Evolutionary conservation across 768 basidiomycete genomes (phyloP).

Genomic region (Mrakia hoshinonis): DNA sequence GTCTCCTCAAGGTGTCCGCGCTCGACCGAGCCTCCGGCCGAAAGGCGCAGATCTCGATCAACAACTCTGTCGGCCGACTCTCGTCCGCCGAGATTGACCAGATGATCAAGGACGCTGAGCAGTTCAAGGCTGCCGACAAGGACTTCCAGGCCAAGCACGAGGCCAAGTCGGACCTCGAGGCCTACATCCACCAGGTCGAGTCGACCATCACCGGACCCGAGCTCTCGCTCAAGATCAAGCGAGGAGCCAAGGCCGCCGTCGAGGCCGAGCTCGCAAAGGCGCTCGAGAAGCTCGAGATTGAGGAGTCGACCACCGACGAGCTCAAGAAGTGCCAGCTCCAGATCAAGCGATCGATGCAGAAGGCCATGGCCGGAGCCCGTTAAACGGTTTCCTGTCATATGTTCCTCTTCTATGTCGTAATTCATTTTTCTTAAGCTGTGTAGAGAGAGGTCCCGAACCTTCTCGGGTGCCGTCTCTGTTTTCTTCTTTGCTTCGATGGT

Average conservation of each 20-base stretch:
- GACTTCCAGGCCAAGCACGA: conserved; percentile 97
- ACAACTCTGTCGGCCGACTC: conserved; percentile 84
- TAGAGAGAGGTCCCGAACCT: too few relatives aligned
- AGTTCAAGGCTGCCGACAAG: conserved; percentile 92
- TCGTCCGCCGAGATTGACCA: conserved; percentile 97
- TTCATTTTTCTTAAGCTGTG: background rate
- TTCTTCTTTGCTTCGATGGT: background rate
- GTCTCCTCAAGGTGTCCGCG: conserved; percentile 96
- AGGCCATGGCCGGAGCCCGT: conserved; percentile 51
- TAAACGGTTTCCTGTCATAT: conserved; percentile 5
- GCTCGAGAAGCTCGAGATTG: conserved; percentile 95
- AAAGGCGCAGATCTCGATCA: conserved; percentile 79
- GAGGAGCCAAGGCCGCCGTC: conserved; percentile 85
- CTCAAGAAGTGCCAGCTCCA: conserved; percentile 89
- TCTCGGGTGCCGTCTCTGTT: background rate
- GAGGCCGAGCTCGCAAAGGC: conserved; percentile 97
- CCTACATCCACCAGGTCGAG: conserved; percentile 95
- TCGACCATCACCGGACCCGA: conserved; percentile 90
- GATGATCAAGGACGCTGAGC: conserved; percentile 99
- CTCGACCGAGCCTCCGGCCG: conserved; percentile 97
- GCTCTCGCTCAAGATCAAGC: conserved; percentile 97
- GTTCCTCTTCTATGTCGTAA: background rate
- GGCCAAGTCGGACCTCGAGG: conserved; percentile 94
- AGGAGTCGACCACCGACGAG: conserved; percentile 86
- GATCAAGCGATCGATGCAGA: conserved; percentile 95